phyloP scores from a whole-genome alignment of 106 monocot species.

The Chionographis japonica region DNA sequence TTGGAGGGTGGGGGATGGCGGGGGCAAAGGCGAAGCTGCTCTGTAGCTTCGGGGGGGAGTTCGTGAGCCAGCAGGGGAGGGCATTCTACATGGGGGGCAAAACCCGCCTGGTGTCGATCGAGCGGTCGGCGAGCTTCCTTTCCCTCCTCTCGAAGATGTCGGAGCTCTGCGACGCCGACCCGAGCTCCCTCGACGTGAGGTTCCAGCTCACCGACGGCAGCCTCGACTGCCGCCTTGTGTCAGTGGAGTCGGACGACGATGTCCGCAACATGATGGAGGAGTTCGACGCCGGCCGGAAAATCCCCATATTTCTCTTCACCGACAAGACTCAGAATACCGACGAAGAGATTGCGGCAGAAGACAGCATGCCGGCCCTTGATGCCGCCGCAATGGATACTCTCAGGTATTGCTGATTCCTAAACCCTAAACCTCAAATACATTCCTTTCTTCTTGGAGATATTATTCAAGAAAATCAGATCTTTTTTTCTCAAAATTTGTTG shows the following conservation, averaged over 20 bases:
- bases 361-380: not conserved
- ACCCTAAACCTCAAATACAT: not conserved
- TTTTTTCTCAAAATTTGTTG: not conserved
- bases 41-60: slow-evolving; percentile 51
- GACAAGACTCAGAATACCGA: slow-evolving; percentile 10
- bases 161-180: slow-evolving; percentile 36
- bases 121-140: slow-evolving; percentile 40
- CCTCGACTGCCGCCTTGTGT: slow-evolving; percentile 32
- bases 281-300: slow-evolving; percentile 37
- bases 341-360: slow-evolving; percentile 8
- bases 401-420: slow-evolving; percentile 5
- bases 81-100: slow-evolving; percentile 37
- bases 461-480: not conserved
- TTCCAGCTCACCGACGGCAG: slow-evolving; percentile 40
- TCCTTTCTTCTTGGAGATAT: not conserved
- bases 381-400: not conserved
- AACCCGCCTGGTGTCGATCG: slow-evolving; percentile 43
- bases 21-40: slow-evolving; percentile 46
- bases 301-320: slow-evolving; percentile 40
- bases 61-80: slow-evolving; percentile 30
- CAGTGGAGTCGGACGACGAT: slow-evolving; percentile 42
- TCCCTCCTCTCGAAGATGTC: slow-evolving; percentile 45
- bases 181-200: slow-evolving; percentile 25
- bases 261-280: slow-evolving; percentile 53
- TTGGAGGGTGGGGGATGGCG: slow-evolving; percentile 5